phyloP scores from a whole-genome alignment of 345 rosid species.

The Pugionium cornutum region DNA sequence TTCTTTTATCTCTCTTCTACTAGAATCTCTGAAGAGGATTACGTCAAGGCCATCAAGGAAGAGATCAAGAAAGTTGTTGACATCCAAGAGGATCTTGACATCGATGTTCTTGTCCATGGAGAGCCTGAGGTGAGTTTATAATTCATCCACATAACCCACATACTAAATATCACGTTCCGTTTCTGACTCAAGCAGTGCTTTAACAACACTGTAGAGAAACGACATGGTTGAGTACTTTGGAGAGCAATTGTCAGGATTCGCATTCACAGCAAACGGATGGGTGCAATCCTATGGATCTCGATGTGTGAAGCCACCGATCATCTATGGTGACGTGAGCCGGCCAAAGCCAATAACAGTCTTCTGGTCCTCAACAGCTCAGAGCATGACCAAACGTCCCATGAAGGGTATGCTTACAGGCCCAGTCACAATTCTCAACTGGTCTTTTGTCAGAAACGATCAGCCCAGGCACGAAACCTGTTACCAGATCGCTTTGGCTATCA shows the following conservation, averaged over 20 bases:
- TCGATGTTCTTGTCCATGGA: conserved; percentile 96
- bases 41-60: conserved; percentile 84
- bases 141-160: background rate
- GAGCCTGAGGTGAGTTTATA: conserved; percentile 82
- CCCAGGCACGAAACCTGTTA: background rate
- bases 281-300: conserved; percentile 98
- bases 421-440: conserved; percentile 98
- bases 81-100: conserved; percentile 89
- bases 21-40: conserved; percentile 94
- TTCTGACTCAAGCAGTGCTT: conserved; percentile 24
- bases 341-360: conserved; percentile 97
- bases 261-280: conserved; percentile 95
- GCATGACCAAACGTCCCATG: conserved; percentile 97
- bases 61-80: conserved; percentile 91
- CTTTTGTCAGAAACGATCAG: conserved; percentile 70
- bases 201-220: conserved; percentile 63
- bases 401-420: conserved; percentile 99
- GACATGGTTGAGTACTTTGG: conserved; percentile 64
- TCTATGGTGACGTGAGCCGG: conserved; percentile 98
- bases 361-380: conserved; percentile 95
- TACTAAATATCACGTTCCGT: background rate
- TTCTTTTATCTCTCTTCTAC: conserved; percentile 1
- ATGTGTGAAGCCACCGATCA: conserved; percentile 96
- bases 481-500: conserved; percentile 76
- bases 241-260: conserved; percentile 73